Evolutionary conservation across 257 asterid genomes (phyloP).

Genomic region (Solanum pinnatisectum): DNA sequence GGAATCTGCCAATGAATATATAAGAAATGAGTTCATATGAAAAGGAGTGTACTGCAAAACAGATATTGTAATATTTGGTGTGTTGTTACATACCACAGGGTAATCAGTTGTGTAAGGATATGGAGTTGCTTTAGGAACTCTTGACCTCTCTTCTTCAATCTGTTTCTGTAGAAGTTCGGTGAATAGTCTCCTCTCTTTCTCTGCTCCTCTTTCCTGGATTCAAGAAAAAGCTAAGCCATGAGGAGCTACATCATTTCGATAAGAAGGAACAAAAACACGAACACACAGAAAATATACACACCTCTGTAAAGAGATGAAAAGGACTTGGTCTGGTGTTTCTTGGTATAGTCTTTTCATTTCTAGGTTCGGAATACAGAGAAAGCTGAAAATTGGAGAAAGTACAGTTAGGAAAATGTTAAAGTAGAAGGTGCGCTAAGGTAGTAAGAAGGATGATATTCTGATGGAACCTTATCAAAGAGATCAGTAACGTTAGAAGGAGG

Average conservation of each 20-base stretch:
- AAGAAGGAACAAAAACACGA: neutral
- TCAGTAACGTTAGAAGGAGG: slow-evolving; percentile 57
- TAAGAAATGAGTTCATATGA: neutral
- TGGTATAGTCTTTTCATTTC: slow-evolving; percentile 48
- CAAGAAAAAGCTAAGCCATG: neutral
- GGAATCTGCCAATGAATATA: slow-evolving; percentile 41
- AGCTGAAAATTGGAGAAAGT: slow-evolving; percentile 35
- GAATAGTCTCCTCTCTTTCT: slow-evolving; percentile 53
- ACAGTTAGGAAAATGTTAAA: neutral
- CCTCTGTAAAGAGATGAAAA: slow-evolving; percentile 88
- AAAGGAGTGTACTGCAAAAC: neutral
- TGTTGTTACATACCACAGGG: slow-evolving; percentile 57
- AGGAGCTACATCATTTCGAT: neutral
- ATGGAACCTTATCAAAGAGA: slow-evolving; percentile 64
- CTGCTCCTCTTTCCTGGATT: slow-evolving; percentile 83
- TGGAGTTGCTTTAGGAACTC: slow-evolving; percentile 81
- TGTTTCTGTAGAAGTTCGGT: slow-evolving; percentile 63
- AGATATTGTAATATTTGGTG: neutral
- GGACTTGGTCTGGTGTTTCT: slow-evolving; percentile 67
- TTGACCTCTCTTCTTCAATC: slow-evolving; percentile 72
- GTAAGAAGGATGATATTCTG: neutral
- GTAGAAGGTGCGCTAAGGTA: neutral
- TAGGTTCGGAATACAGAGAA: slow-evolving; percentile 63
- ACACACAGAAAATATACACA: slow-evolving; percentile 2
- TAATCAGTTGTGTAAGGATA: slow-evolving; percentile 97